A percentile compares a stretch with the other conserved stretches of the same genome.
Evolutionary conservation across 2,329 filamentous ascomycete species (phyloP).

Genomic region (Colletotrichum sp.): DNA sequence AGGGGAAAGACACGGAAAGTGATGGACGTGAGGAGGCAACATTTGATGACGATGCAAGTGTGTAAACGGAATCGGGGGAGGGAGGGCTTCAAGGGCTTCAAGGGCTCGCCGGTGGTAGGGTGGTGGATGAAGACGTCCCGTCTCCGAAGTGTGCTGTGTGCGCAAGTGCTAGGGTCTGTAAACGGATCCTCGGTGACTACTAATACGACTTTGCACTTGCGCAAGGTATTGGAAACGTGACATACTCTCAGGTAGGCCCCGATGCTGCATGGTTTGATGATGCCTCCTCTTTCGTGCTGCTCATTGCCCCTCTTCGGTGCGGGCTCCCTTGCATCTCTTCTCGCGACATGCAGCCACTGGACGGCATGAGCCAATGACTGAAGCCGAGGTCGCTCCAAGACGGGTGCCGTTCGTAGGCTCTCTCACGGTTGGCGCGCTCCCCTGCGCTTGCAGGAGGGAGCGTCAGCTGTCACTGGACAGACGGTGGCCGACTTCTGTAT

Average conservation of each 20-base stretch:
- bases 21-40: not conserved
- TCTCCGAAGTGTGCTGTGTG: not conserved
- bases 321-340: constrained; percentile 13
- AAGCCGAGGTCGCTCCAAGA: not conserved
- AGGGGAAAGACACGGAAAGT: not conserved
- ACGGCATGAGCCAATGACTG: constrained; percentile 12
- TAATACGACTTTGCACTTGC: not conserved
- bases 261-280: constrained; percentile 4
- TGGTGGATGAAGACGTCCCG: not conserved
- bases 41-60: constrained; percentile 16
- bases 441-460: constrained; percentile 17
- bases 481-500: not conserved
- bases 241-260: not conserved
- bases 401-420: constrained; percentile 9
- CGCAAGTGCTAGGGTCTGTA: constrained; percentile 1
- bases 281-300: constrained; percentile 11
- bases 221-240: not conserved
- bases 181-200: not conserved
- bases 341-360: constrained; percentile 16
- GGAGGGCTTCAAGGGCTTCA: not conserved
- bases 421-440: constrained; percentile 2
- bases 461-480: constrained; percentile 18
- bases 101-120: constrained; percentile 1
- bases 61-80: constrained; percentile 5
- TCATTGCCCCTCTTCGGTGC: constrained; percentile 10